phyloP scores from a whole-genome alignment of 106 monocot genomes.

The Phalaenopsis equestris region DNA sequence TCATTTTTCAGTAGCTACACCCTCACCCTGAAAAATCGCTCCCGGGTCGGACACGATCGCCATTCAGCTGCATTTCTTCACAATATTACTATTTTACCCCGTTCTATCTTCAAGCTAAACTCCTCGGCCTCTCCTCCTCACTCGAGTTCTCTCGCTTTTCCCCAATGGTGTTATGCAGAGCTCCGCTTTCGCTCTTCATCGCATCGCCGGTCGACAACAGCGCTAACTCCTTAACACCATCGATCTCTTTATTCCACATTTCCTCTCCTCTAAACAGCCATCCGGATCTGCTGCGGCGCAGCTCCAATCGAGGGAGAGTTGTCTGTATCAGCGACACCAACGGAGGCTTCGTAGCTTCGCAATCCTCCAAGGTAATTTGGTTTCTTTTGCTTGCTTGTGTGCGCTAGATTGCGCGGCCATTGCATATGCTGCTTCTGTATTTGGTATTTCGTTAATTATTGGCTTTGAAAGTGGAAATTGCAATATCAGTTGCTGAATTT shows the following conservation, averaged over 20 bases:
- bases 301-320: neutral
- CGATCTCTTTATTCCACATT: neutral
- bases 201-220: neutral
- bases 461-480: too few species aligned
- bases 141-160: neutral
- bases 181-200: constrained; percentile 1
- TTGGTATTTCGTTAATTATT: neutral
- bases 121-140: neutral
- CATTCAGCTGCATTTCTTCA: neutral
- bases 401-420: neutral
- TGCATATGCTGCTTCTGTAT: neutral
- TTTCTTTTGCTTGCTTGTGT: neutral
- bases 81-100: neutral
- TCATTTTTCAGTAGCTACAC: too few species aligned
- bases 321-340: neutral
- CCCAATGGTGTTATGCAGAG: neutral
- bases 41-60: neutral
- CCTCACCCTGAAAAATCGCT: too few species aligned
- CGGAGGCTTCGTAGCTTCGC: neutral
- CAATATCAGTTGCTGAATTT: too few species aligned
- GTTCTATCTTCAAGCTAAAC: neutral
- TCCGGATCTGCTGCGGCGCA: neutral
- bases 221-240: neutral
- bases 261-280: neutral
- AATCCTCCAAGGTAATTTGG: neutral